Evolutionary conservation across 805 yeast genomes (phyloP).

Genomic region (Komagataella ulmi): DNA sequence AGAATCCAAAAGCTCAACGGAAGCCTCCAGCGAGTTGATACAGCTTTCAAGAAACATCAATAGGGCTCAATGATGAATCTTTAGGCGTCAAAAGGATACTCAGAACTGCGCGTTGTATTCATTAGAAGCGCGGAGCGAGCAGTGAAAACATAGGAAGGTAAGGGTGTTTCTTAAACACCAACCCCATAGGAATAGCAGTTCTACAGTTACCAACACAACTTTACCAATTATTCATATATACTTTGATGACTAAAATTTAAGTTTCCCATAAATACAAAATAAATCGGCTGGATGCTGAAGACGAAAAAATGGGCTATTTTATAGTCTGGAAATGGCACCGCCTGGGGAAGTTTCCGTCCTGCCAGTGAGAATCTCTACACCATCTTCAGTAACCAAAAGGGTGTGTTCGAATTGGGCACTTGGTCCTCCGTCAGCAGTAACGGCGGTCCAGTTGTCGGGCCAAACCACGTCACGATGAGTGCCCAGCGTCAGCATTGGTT

Average conservation of each 20-base stretch:
- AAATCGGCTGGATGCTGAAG: not conserved
- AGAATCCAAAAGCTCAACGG: slow-evolving; percentile 18
- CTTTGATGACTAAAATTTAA: not conserved
- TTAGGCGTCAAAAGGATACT: not conserved
- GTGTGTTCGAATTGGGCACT: slow-evolving; percentile 97
- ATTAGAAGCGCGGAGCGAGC: not conserved
- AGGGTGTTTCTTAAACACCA: too few relatives aligned
- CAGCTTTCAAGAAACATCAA: slow-evolving; percentile 5
- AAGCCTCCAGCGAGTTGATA: slow-evolving; percentile 14
- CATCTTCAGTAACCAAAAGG: slow-evolving; percentile 81
- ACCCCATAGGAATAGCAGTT: too few relatives aligned
- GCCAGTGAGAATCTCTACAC: slow-evolving; percentile 82
- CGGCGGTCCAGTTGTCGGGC: slow-evolving; percentile 98
- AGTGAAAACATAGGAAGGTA: too few relatives aligned
- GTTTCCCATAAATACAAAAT: too few relatives aligned
- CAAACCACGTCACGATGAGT: slow-evolving; percentile 68
- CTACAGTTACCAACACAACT: too few relatives aligned
- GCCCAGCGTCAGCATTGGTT: slow-evolving; percentile 92
- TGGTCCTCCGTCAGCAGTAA: slow-evolving; percentile 77
- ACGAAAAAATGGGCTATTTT: slow-evolving; percentile 7
- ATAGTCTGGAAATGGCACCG: slow-evolving; percentile 55
- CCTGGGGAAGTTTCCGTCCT: slow-evolving; percentile 79
- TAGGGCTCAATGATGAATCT: too few relatives aligned
- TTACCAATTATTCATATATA: too few relatives aligned
- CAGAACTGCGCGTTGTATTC: too few relatives aligned